Base-by-base conservation (phyloP, 176 grass and related monocot genomes). In the Avena eriantha region DNA sequence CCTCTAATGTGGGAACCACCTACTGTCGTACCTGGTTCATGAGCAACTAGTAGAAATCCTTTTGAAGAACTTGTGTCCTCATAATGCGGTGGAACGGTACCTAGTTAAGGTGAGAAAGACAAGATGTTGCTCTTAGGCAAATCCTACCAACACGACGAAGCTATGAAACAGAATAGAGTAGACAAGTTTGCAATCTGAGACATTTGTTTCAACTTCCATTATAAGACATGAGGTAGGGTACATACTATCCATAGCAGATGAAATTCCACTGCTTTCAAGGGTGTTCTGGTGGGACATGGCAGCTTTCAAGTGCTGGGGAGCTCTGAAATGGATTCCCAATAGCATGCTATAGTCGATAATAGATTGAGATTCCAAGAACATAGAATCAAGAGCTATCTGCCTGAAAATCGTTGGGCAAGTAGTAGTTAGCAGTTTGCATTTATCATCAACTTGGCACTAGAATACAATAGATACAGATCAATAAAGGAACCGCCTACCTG, bases 281-380 rank as follows among this genome's bases (percentile, higher is more conserved):
- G 24, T 31, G 79, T 66, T 82, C n/a, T 92, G 80, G 63, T 79
- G 57, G 86, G 93, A 89, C 22, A 84, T 77, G 33, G 71, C 73
- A 43, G 88, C 69, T 69, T 92, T 98, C 72, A 96, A 93, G 85
- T 96, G 84, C 63, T 91, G 43, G 18, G 93, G 97, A 89, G 97
- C 94, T 94, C 97, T 91, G 69, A 98, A 96, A 89, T 98, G 97
- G 31, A 98, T 93, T 29, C 97, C 97, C 87, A 98, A 80, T 67
- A 98, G 73, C 93, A 98, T 94, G 90, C 97, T 98, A 84, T 98
- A 98, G 78, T 98, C 97, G 34, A 98, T 96, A 87, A 98, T 98
- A 76, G 79, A 92, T 86, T 98, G 97, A 57, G 94, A 98, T 88
- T 98, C 97, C 77, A 98, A 79, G 89, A 98, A 98, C 92, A 91